Conservation (phyloP, 1,284 basidiomycete genomes). For the Malassezia slooffiae region DNA sequence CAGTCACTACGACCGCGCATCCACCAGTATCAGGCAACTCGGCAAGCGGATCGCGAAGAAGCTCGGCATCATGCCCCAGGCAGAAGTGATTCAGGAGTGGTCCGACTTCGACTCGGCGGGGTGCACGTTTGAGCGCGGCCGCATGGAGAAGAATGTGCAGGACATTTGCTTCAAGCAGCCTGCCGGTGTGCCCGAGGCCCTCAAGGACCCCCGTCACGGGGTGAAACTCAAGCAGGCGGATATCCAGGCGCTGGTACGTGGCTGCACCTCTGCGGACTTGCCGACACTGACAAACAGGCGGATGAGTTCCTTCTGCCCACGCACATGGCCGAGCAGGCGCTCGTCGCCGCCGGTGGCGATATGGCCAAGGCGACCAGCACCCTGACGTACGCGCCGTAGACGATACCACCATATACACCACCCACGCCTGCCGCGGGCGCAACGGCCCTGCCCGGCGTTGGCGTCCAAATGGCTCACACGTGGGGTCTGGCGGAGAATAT, state of each 20-base stretch:
- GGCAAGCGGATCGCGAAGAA: not conserved
- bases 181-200: conserved; percentile 18
- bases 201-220: conserved; percentile 21
- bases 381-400: too few relatives aligned
- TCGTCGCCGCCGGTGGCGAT: conserved; percentile 24
- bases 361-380: conserved; percentile 6
- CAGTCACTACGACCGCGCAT: too few relatives aligned
- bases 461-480: too few relatives aligned
- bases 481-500: too few relatives aligned
- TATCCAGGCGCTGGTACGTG: conserved; percentile 30
- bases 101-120: conserved; percentile 35
- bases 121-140: conserved; percentile 36
- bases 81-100: conserved; percentile 41
- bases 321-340: conserved; percentile 20
- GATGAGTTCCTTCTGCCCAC: conserved; percentile 21
- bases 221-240: conserved; percentile 36
- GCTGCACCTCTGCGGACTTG: not conserved
- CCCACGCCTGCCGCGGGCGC: too few relatives aligned
- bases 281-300: conserved; percentile 1
- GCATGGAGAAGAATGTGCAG: conserved; percentile 34
- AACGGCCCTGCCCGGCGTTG: too few relatives aligned
- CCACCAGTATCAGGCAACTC: too few relatives aligned
- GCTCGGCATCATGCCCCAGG: not conserved
- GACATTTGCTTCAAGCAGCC: conserved; percentile 31
- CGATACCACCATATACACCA: too few relatives aligned